These are phyloP conservation scores for Amanita jacksonii DNA, from an alignment of 768 basidiomycete species.

Conservation along the genomic window DNA sequence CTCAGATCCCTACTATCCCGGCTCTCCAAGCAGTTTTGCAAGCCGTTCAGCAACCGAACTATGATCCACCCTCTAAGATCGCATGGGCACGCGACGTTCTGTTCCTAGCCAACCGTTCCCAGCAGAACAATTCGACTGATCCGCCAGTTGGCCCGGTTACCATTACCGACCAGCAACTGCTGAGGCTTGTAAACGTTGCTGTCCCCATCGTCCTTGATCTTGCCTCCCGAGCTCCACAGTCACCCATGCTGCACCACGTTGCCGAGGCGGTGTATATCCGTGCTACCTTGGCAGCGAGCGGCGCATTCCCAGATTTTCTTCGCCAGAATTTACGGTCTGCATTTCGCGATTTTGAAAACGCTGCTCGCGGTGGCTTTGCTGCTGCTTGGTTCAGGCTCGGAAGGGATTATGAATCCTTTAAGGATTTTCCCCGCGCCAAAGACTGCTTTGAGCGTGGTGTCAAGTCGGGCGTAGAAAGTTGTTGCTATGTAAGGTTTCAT, in stretches of 20 bases:
- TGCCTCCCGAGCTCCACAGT: constrained; percentile 23
- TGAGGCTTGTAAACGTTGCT: constrained; percentile 51
- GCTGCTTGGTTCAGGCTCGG: constrained; percentile 91
- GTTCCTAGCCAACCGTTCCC: constrained; percentile 60
- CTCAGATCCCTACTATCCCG: constrained; percentile 56
- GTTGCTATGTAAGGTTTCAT: constrained; percentile 56
- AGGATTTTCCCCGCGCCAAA: constrained; percentile 60
- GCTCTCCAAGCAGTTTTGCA: constrained; percentile 43
- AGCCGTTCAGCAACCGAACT: constrained; percentile 41
- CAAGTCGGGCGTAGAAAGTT: constrained; percentile 64
- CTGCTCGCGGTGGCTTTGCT: constrained; percentile 67
- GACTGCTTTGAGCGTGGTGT: constrained; percentile 86
- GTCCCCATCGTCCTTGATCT: constrained; percentile 56
- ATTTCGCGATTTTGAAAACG: constrained; percentile 83
- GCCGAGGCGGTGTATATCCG: constrained; percentile 73
- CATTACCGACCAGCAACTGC: constrained; percentile 51
- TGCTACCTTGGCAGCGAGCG: constrained; percentile 64
- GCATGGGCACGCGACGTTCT: constrained; percentile 81
- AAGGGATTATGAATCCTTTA: constrained; percentile 84
- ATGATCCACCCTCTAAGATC: constrained; percentile 53
- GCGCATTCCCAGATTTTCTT: constrained; percentile 57
- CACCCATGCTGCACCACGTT: constrained; percentile 30
- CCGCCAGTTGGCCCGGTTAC: constrained; percentile 40
- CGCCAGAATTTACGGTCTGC: constrained; percentile 65
- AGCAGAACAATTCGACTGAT: constrained; percentile 28